These are phyloP conservation scores for Nephelium lappaceum DNA, from an alignment of 345 rosid genomes.

Conservation along the genomic window DNA sequence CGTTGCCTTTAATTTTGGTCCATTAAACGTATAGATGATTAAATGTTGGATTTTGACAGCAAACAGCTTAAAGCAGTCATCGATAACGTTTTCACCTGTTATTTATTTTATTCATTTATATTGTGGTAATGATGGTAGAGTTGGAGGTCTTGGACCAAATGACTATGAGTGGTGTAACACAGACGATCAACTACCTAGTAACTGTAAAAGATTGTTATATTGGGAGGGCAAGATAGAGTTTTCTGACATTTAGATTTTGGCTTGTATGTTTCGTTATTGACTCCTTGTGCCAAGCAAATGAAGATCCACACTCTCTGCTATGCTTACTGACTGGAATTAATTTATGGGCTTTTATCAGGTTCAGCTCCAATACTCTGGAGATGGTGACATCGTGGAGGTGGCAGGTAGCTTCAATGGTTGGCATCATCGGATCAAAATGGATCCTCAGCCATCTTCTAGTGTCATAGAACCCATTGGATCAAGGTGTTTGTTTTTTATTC, in stretches of 20 bases:
- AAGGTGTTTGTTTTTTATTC: conserved; percentile 38
- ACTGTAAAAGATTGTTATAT: neutral
- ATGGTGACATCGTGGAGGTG: conserved; percentile 86
- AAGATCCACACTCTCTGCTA: neutral
- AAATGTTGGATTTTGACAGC: conserved; percentile 8
- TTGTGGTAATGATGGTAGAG: neutral
- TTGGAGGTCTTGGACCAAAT: neutral
- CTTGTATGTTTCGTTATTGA: neutral
- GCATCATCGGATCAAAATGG: conserved; percentile 81
- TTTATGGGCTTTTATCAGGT: conserved; percentile 49
- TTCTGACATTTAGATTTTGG: neutral
- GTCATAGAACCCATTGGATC: conserved; percentile 36
- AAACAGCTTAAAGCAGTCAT: neutral
- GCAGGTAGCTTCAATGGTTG: conserved; percentile 97
- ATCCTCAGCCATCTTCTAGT: conserved; percentile 56
- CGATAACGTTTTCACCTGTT: neutral
- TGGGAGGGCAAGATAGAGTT: neutral
- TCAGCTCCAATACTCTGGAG: conserved; percentile 68
- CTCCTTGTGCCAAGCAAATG: neutral
- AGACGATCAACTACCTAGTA: neutral
- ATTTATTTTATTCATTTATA: neutral
- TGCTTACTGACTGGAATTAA: conserved; percentile 4
- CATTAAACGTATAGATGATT: neutral
- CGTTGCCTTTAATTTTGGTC: neutral
- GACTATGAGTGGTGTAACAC: neutral